Evolutionary conservation across 2,329 filamentous ascomycete genomes (phyloP).

Genomic region (Alternaria incomplexa): DNA sequence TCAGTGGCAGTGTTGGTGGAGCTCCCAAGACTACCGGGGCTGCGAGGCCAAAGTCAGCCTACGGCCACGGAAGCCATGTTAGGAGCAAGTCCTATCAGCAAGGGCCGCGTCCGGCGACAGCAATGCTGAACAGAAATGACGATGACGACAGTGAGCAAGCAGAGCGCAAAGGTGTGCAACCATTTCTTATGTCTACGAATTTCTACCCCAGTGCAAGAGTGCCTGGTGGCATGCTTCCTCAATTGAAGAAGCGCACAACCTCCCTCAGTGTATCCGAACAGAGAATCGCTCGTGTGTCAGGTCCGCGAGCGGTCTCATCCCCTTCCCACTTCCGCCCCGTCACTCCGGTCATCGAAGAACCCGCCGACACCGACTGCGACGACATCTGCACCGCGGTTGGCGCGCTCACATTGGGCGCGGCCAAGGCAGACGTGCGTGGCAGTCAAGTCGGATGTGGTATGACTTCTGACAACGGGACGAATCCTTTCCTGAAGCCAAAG

Average conservation of each 20-base stretch:
- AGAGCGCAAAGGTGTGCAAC: slow-evolving; percentile 55
- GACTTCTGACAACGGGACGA: slow-evolving; percentile 34
- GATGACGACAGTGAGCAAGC: slow-evolving; percentile 47
- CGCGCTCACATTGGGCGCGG: slow-evolving; percentile 33
- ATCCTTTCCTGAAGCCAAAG: slow-evolving; percentile 30
- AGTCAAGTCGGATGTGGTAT: slow-evolving; percentile 35
- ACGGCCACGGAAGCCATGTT: slow-evolving; percentile 44
- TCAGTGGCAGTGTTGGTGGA: slow-evolving; percentile 62
- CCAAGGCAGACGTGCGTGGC: slow-evolving; percentile 22
- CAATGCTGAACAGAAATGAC: slow-evolving; percentile 52
- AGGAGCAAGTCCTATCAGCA: slow-evolving; percentile 55
- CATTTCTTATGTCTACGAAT: slow-evolving; percentile 49
- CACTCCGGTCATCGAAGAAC: slow-evolving; percentile 35
- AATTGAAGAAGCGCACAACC: slow-evolving; percentile 22
- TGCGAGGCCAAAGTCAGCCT: slow-evolving; percentile 58
- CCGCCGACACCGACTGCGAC: slow-evolving; percentile 38
- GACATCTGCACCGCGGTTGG: slow-evolving; percentile 31
- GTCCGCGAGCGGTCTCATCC: slow-evolving; percentile 32
- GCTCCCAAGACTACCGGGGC: slow-evolving; percentile 54
- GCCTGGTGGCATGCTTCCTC: slow-evolving; percentile 32
- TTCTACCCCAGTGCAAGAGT: slow-evolving; percentile 36
- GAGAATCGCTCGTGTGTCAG: slow-evolving; percentile 19
- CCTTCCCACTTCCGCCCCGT: slow-evolving; percentile 29
- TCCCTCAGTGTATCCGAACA: slow-evolving; percentile 24
- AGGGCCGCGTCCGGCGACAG: slow-evolving; percentile 47